phyloP scores from a whole-genome alignment of 495 filamentous ascomycete species.

The Glutinoglossum americanum region DNA sequence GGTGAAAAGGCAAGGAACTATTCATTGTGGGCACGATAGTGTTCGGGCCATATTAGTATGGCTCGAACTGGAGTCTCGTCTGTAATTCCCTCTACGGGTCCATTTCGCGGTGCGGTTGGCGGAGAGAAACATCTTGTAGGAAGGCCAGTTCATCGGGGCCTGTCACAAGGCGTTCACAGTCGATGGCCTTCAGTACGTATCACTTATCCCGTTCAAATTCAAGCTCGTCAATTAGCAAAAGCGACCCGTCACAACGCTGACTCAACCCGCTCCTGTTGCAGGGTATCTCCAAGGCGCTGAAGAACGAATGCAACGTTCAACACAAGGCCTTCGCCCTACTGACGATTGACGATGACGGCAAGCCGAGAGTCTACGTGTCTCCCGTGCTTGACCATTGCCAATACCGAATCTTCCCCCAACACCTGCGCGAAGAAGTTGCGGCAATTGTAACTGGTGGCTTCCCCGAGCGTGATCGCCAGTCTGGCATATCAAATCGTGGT shows the following conservation, averaged over 20 bases:
- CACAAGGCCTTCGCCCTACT: conserved; percentile 3
- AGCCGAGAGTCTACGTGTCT: not conserved
- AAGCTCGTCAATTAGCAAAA: not conserved
- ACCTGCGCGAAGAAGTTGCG: not conserved
- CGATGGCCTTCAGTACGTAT: not conserved
- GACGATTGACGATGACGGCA: not conserved
- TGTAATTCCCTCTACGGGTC: not conserved
- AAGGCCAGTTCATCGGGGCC: not conserved
- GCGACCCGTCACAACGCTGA: not conserved
- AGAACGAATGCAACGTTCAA: conserved; percentile 4
- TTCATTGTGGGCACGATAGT: not conserved
- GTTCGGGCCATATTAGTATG: not conserved
- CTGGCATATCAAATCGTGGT: not conserved
- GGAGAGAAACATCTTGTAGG: not conserved
- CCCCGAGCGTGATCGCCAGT: not conserved
- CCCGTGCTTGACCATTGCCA: not conserved
- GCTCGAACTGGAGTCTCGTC: not conserved
- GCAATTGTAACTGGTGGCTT: not conserved
- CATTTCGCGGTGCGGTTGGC: not conserved
- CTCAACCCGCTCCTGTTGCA: not conserved
- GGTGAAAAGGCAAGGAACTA: not conserved
- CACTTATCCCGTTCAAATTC: not conserved
- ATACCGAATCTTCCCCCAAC: not conserved
- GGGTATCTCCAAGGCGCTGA: conserved; percentile 4
- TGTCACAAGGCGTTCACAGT: not conserved